Percentiles rank a stretch among this genome's conserved stretches.
Conservation (phyloP, 192 early-diverging fungal species). For the Tieghemiomyces parasiticus region DNA sequence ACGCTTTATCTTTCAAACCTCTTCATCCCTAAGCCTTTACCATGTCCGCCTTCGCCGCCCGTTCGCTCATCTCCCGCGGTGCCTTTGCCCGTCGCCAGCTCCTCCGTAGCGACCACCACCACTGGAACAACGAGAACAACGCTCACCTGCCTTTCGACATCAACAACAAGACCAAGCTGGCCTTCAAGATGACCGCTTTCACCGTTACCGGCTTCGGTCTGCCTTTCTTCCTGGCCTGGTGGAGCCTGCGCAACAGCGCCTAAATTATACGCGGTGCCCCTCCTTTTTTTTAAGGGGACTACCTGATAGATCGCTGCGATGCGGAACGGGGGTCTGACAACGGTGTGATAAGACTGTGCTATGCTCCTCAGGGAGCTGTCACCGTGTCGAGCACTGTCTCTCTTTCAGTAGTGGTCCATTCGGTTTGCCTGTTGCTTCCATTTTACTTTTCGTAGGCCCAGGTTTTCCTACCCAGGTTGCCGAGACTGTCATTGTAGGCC, state of each 20-base stretch:
- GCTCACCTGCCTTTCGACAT: conserved; percentile 5
- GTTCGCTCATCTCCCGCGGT: conserved; percentile 8
- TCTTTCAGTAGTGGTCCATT: background rate
- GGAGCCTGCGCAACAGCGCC: background rate
- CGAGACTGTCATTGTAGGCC: background rate
- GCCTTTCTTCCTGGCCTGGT: conserved; percentile 9
- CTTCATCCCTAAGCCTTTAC: too few species aligned
- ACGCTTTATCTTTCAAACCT: too few species aligned
- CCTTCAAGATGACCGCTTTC: conserved; percentile 5
- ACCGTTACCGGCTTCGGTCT: conserved; percentile 8
- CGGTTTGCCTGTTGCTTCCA: background rate
- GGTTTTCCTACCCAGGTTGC: background rate
- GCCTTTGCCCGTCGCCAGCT: conserved; percentile 7
- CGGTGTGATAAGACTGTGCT: too few species aligned
- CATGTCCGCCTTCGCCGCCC: conserved; percentile 10
- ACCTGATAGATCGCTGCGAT: too few species aligned
- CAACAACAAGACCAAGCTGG: background rate
- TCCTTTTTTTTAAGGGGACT: background rate
- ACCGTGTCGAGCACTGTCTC: too few species aligned
- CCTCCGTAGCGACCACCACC: conserved; percentile 5
- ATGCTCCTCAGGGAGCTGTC: too few species aligned
- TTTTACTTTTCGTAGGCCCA: background rate
- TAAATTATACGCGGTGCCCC: background rate
- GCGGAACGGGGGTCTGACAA: too few species aligned
- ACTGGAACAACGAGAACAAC: conserved; percentile 6